Conservation (phyloP, 2,329 filamentous ascomycete genomes). For the Trichoderma pleuroti region DNA sequence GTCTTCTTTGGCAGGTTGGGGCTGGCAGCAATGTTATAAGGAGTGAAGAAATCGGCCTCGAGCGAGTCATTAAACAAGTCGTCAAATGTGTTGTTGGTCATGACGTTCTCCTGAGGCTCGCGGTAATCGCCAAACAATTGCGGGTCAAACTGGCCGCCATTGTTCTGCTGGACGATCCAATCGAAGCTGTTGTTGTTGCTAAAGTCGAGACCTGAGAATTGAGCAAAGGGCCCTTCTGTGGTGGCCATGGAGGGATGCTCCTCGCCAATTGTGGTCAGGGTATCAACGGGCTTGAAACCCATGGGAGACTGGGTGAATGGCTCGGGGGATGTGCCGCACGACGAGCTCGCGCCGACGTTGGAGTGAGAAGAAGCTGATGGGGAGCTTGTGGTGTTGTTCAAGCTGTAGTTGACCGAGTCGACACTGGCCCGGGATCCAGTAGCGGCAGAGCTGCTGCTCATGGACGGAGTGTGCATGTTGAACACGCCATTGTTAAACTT, state of each 20-base stretch:
- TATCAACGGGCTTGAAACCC: constrained; percentile 61
- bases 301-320: constrained; percentile 68
- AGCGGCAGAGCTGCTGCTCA: constrained; percentile 42
- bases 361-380: constrained; percentile 62
- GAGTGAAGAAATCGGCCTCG: constrained; percentile 74
- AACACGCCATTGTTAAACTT: constrained; percentile 42
- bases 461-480: constrained; percentile 59
- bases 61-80: constrained; percentile 75
- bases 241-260: constrained; percentile 49
- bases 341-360: constrained; percentile 57
- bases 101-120: constrained; percentile 78
- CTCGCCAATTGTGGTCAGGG: constrained; percentile 62
- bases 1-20: constrained; percentile 49
- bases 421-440: constrained; percentile 49
- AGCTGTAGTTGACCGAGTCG: constrained; percentile 48
- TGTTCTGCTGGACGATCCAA: constrained; percentile 77
- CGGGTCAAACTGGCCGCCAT: constrained; percentile 83
- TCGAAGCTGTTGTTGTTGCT: constrained; percentile 59
- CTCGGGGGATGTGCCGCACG: constrained; percentile 75
- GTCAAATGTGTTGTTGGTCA: constrained; percentile 67
- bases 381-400: constrained; percentile 57
- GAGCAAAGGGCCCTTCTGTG: constrained; percentile 33
- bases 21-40: constrained; percentile 65
- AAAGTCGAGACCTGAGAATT: constrained; percentile 37
- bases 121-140: constrained; percentile 89